Base-by-base conservation (phyloP, 768 basidiomycete genomes). In the Phaeotremella skinneri region DNA sequence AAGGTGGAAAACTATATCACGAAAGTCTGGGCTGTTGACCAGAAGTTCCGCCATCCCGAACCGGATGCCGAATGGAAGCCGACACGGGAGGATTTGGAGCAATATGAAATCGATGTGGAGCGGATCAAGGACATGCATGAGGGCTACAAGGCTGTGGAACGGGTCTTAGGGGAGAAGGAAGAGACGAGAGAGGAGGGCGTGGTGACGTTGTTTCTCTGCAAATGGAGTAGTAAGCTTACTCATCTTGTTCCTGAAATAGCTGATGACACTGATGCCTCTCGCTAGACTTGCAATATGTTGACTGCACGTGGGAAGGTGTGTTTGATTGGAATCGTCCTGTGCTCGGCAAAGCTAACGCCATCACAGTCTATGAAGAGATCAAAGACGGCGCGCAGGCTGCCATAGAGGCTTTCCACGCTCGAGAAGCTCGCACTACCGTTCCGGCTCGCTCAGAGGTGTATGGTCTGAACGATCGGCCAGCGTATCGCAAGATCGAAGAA, bases 1-100 rank as follows among this genome's bases (percentile, higher is more conserved):
- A 89, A 92, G 51, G 90, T 99, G 62, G 96, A 98, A 79, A 98
- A 99, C 79, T 99, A 98, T 78, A 96, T 99, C 83, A 94, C 93
- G 74, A 83, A 84, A 31, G 69, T 78, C 17, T 78, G 73, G 66
- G 56, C 68, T 17, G 67, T 76, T 45, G 89, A 88, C 79, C 89
- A 88, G 72, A 68, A 75, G 0, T 91, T 89, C 80, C 84, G 88
- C 83, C 25, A 83, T 84, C 48, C 81, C 88, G 27, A 79, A 29
- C 64, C 68, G 5, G 67, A 81, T 39, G 60, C 55, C 2, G 81
- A 84, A 1, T 85, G 87, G 1, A 83, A 84, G 17, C 80, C 91
- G 26, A 84, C 87, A 2, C 83, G 84, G 6, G 96, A 99, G 80
- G 96, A 99, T 63, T 80, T 85, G 54, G 96, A 99, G 78, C 85